Evolutionary conservation across 225 moss, liverwort and hornwort genomes (phyloP).

Genomic region (Pseudoscleropodium purum): DNA sequence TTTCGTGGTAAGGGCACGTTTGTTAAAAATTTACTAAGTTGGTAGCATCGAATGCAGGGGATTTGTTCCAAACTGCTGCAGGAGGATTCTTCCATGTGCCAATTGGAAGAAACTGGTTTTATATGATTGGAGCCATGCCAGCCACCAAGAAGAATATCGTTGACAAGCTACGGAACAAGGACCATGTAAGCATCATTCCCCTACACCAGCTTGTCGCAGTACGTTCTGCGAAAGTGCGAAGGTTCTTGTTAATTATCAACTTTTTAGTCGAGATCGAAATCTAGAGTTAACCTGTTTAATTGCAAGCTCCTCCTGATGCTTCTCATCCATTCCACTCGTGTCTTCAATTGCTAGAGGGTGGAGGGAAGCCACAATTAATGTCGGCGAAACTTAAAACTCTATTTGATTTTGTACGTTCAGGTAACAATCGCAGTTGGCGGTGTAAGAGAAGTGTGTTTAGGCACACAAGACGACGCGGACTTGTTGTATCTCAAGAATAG

Average conservation of each 20-base stretch:
- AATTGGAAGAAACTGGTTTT: slow-evolving; percentile 51
- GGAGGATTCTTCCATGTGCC: slow-evolving; percentile 65
- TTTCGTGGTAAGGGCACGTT: background rate
- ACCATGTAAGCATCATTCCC: slow-evolving; percentile 41
- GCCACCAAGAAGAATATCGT: slow-evolving; percentile 47
- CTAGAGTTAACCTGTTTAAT: background rate
- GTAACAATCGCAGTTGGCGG: slow-evolving; percentile 83
- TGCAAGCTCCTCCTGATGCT: background rate
- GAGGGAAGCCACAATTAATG: background rate
- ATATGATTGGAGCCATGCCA: slow-evolving; percentile 59
- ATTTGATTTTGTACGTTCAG: slow-evolving; percentile 14
- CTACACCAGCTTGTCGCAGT: background rate
- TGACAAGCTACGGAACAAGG: slow-evolving; percentile 51
- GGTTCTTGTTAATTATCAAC: background rate
- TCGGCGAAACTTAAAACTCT: background rate
- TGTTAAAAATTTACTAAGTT: background rate
- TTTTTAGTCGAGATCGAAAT: background rate
- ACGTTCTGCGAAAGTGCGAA: background rate
- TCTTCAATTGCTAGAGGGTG: background rate
- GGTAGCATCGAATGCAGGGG: slow-evolving; percentile 38
- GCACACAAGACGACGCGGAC: slow-evolving; percentile 65
- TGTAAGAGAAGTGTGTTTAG: slow-evolving; percentile 73
- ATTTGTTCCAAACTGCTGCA: slow-evolving; percentile 77
- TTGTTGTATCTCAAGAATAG: slow-evolving; percentile 35
- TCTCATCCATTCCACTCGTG: background rate